Conservation (phyloP, 352 stramenopile species). For the Globisporangium heterothallicum region DNA sequence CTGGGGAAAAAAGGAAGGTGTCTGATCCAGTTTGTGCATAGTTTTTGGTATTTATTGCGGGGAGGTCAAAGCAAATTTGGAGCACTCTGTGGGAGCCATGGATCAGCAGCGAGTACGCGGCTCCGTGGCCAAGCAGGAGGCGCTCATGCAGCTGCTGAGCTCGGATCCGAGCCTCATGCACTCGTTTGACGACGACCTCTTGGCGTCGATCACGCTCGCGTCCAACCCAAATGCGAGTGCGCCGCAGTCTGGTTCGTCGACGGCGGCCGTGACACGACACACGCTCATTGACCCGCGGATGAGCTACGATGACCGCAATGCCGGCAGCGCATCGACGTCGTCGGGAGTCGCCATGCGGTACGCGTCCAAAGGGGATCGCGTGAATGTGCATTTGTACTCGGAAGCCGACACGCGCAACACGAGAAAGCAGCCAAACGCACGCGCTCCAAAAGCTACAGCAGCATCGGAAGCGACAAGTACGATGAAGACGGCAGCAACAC, state of each 20-base stretch:
- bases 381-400: conserved; percentile 16
- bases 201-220: conserved; percentile 30
- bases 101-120: conserved; percentile 6
- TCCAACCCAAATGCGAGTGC: no score
- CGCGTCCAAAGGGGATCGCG: background rate
- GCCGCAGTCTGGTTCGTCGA: no score
- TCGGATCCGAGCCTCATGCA: conserved; percentile 33
- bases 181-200: conserved; percentile 30
- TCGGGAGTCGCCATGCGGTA: background rate
- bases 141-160: conserved; percentile 40
- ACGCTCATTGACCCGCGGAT: conserved; percentile 14
- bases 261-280: conserved; percentile 1
- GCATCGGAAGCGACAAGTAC: conserved; percentile 6
- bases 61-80: no score
- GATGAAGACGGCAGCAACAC: conserved; percentile 2
- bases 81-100: conserved; percentile 1
- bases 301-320: conserved; percentile 7
- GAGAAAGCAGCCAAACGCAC: no score
- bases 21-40: no score
- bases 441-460: no score
- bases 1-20: no score
- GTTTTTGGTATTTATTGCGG: no score
- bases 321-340: no score
- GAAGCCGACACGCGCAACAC: conserved; percentile 16
- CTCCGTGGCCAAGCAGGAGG: conserved; percentile 38